A percentile compares a stretch with the other conserved stretches of the same genome.
Conservation (phyloP, 257 asterid genomes). For the Primulina huaijiensis region DNA sequence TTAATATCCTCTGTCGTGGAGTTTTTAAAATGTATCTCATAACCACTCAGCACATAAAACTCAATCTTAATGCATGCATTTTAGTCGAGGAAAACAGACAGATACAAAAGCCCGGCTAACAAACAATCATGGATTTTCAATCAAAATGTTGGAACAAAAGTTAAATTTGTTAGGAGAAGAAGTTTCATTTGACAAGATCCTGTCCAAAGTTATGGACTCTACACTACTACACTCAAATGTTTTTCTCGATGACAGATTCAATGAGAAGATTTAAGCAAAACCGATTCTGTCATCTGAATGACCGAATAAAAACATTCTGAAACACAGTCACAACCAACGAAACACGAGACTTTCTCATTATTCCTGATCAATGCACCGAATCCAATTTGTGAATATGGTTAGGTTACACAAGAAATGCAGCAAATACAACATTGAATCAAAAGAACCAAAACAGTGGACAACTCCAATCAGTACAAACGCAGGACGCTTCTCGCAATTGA, state of each 20-base stretch:
- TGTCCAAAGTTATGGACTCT: background rate
- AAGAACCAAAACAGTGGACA: background rate
- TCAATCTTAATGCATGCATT: too few relatives aligned
- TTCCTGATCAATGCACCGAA: background rate
- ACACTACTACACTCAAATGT: too few relatives aligned
- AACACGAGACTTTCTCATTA: background rate
- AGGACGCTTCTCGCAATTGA: conserved; percentile 36
- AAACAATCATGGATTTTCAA: background rate
- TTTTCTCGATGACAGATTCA: too few relatives aligned
- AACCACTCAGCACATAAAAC: too few relatives aligned
- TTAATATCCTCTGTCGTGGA: too few relatives aligned
- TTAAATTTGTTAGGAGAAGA: too few relatives aligned
- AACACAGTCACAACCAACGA: background rate
- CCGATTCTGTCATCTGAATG: background rate
- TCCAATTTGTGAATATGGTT: background rate
- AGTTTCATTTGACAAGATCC: background rate
- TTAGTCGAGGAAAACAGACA: too few relatives aligned
- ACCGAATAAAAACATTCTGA: background rate
- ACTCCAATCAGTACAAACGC: background rate
- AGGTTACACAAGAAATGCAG: background rate
- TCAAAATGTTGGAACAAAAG: background rate
- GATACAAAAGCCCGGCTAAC: background rate
- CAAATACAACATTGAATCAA: background rate
- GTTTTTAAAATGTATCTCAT: too few relatives aligned
- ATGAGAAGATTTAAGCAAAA: too few relatives aligned